These are phyloP conservation scores for Tuber indicum DNA, from an alignment of 495 filamentous ascomycete species.

Conservation along the genomic window DNA sequence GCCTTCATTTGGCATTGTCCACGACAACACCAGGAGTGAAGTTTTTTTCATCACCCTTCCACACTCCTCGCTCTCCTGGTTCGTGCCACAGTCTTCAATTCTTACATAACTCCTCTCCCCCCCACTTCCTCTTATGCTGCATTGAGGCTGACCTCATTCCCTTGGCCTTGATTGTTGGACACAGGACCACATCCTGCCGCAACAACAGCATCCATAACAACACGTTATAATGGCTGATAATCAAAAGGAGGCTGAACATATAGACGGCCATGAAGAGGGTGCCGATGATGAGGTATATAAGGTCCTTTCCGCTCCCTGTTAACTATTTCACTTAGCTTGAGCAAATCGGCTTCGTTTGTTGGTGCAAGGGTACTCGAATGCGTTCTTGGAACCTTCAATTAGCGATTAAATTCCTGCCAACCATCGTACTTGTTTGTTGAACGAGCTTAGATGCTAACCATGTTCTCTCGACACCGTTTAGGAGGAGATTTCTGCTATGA, in stretches of 20 bases:
- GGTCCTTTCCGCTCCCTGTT: constrained; percentile 5
- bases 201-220: constrained; percentile 14
- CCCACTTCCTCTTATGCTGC: constrained; percentile 4
- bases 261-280: constrained; percentile 38
- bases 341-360: constrained; percentile 1
- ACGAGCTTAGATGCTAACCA: not conserved
- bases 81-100: not conserved
- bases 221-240: constrained; percentile 36
- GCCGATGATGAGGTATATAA: constrained; percentile 38
- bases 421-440: not conserved
- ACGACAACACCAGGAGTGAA: not conserved
- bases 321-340: not conserved
- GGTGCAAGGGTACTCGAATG: not conserved
- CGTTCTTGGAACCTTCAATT: not conserved
- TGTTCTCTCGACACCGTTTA: constrained; percentile 38
- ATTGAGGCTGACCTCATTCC: constrained; percentile 21
- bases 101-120: constrained; percentile 2
- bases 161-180: constrained; percentile 13
- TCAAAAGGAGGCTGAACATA: constrained; percentile 36
- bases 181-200: constrained; percentile 14
- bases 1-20: constrained; percentile 4
- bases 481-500: constrained; percentile 98
- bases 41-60: not conserved
- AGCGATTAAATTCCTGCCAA: not conserved
- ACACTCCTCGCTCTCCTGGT: not conserved